These are phyloP conservation scores for Lantana camara DNA, from an alignment of 257 asterid genomes.

Conservation along the genomic window DNA sequence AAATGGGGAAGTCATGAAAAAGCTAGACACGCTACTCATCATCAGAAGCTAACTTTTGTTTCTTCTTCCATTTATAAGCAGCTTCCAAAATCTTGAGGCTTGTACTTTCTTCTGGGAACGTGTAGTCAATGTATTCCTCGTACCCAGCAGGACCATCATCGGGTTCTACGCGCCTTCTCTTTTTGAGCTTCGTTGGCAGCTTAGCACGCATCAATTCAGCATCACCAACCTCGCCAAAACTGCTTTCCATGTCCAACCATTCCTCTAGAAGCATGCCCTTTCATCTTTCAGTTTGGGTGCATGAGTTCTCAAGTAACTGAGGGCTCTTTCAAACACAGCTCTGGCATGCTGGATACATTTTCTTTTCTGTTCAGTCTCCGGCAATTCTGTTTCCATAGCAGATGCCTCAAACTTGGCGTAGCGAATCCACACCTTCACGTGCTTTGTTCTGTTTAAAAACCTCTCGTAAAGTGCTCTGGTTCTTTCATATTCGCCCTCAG, in stretches of 20 bases:
- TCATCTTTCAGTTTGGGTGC: too few species aligned
- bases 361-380: constrained; percentile 56
- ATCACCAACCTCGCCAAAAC: constrained; percentile 82
- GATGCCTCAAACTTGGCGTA: constrained; percentile 94
- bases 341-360: constrained; percentile 73
- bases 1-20: too few species aligned
- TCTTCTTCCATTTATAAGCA: too few species aligned
- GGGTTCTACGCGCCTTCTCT: constrained; percentile 79
- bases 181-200: constrained; percentile 89
- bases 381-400: constrained; percentile 48
- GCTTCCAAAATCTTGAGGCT: too few species aligned
- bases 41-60: too few species aligned
- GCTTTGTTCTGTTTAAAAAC: constrained; percentile 87
- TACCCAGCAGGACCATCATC: constrained; percentile 92
- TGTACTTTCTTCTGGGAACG: constrained; percentile 23
- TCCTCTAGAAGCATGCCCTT: constrained; percentile 26
- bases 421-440: constrained; percentile 96
- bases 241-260: constrained; percentile 74
- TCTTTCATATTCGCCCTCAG: constrained; percentile 74
- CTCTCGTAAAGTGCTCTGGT: constrained; percentile 89
- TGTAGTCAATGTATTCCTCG: too few species aligned
- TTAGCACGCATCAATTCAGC: constrained; percentile 66
- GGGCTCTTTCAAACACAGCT: too few species aligned
- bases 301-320: too few species aligned
- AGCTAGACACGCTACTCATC: too few species aligned